phyloP scores from a whole-genome alignment of 228 moss, liverwort and hornwort species.

The Sphagnum magellanicum region DNA sequence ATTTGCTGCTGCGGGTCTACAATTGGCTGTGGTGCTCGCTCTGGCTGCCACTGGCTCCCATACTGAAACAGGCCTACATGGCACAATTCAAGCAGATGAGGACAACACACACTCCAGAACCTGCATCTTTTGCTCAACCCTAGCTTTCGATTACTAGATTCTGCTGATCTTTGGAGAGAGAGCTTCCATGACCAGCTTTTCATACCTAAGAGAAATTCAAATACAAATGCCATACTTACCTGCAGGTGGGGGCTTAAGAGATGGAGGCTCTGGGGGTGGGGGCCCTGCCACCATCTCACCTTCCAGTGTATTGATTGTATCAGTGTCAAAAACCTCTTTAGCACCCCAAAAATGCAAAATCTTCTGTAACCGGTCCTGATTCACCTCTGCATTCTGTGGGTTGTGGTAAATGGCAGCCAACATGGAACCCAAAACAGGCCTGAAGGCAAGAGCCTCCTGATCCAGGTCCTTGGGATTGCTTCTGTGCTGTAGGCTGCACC shows the following conservation, averaged over 20 bases:
- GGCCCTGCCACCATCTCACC: constrained; percentile 99
- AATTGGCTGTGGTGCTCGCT: constrained; percentile 43
- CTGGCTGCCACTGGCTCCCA: constrained; percentile 77
- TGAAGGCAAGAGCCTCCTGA: constrained; percentile 85
- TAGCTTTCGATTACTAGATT: not conserved
- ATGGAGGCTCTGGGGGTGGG: constrained; percentile 43
- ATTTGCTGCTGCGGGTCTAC: constrained; percentile 36
- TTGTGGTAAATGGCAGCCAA: constrained; percentile 88
- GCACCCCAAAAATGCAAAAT: constrained; percentile 91
- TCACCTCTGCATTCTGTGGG: constrained; percentile 69
- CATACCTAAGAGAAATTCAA: no score
- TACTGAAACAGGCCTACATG: constrained; percentile 60
- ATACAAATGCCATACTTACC: constrained; percentile 14
- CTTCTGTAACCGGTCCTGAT: constrained; percentile 82
- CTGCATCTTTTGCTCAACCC: not conserved
- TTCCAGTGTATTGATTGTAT: constrained; percentile 85
- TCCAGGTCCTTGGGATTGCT: constrained; percentile 65
- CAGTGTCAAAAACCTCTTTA: constrained; percentile 86
- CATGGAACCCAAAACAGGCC: constrained; percentile 84
- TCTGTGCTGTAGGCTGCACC: constrained; percentile 71
- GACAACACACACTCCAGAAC: constrained; percentile 12
- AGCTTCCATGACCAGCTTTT: no score
- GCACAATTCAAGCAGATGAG: constrained; percentile 1
- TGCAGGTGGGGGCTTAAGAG: constrained; percentile 41
- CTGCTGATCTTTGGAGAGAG: not conserved